Base-by-base conservation (phyloP, 1,284 basidiomycete genomes). In the Anthracocystis walkeri region DNA sequence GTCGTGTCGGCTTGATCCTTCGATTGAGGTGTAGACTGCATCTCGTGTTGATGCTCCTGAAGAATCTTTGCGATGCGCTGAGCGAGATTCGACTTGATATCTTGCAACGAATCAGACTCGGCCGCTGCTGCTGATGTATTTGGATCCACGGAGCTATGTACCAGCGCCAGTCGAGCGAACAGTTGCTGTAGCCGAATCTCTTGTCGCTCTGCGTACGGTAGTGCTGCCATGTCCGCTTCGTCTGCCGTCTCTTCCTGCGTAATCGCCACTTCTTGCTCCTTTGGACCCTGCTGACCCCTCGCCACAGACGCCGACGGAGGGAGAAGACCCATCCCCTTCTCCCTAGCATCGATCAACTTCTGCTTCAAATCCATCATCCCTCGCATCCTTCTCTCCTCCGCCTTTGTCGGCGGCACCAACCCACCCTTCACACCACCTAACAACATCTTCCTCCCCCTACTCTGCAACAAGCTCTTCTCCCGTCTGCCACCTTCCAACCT, bases 1-100 rank as follows among this genome's bases (percentile, higher is more conserved):
- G 14, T 29, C 31, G 35, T 14, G 10, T 11, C 0, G 7, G 10
- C 1, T 23, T 1, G 7, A 33, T 42, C 33, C 2, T 44, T 14
- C 10, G 46, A 35, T 16, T 58, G 46, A 7, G 33, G 1, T 3
- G 50, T 41, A 16, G 67, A 44, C 6, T 49, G 60, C n/a, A 75
- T 52, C 27, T 58, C 45, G 56, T 75, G 68, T 6, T 71, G 25
- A 33, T 68, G 67, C 14, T 59, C 57, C 7, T 62, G 31, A 0
- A 75, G 42, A 20, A 75, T 71, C 48, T 35, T 65, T 10, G 68
- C 68, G 20, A 75, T 71, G 40, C 68, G 62, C 6, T 33, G 42
- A n/a, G 73, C 73, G 14, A 75, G 53, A 38, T 52, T 58, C n/a
- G 65, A 68, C 61, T 68, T 71, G 55, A 75, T 58, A 21, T 64